Conservation (phyloP, 106 monocot species). For the Ottelia alismoides region DNA sequence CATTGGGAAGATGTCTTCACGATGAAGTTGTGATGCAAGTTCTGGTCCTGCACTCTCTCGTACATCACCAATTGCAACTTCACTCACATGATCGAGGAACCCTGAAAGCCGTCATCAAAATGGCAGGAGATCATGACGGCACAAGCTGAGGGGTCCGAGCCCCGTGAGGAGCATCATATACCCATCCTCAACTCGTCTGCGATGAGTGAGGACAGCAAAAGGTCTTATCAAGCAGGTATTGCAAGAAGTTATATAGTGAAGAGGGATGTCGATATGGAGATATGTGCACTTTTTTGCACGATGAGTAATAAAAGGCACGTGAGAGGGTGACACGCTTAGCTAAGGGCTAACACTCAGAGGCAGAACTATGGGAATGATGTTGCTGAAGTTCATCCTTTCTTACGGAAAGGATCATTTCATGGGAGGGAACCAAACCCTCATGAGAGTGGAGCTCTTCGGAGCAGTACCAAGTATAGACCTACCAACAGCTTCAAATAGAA, state of each 20-base stretch:
- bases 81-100: slow-evolving; percentile 88
- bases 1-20: slow-evolving; percentile 94
- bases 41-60: slow-evolving; percentile 73
- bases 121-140: slow-evolving; percentile 94
- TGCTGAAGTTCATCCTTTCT: slow-evolving; percentile 20
- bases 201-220: slow-evolving; percentile 30
- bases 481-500: too few species aligned
- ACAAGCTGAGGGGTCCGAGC: slow-evolving; percentile 37
- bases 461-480: too few species aligned
- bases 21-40: slow-evolving; percentile 97
- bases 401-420: too few species aligned
- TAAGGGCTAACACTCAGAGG: slow-evolving; percentile 43
- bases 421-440: too few species aligned
- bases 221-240: slow-evolving; percentile 67
- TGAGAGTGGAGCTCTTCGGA: too few species aligned
- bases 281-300: slow-evolving; percentile 74
- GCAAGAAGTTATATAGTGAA: slow-evolving; percentile 89
- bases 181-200: slow-evolving; percentile 38
- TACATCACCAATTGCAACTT: slow-evolving; percentile 93
- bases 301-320: slow-evolving; percentile 72
- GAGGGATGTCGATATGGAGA: slow-evolving; percentile 94
- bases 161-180: slow-evolving; percentile 76
- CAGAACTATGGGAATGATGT: slow-evolving; percentile 17
- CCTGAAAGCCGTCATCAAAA: slow-evolving; percentile 81
- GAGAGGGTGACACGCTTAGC: slow-evolving; percentile 89